Conservation (phyloP, 1,139 yeast genomes). For the Yamadazyma kanchanaburiensis region DNA sequence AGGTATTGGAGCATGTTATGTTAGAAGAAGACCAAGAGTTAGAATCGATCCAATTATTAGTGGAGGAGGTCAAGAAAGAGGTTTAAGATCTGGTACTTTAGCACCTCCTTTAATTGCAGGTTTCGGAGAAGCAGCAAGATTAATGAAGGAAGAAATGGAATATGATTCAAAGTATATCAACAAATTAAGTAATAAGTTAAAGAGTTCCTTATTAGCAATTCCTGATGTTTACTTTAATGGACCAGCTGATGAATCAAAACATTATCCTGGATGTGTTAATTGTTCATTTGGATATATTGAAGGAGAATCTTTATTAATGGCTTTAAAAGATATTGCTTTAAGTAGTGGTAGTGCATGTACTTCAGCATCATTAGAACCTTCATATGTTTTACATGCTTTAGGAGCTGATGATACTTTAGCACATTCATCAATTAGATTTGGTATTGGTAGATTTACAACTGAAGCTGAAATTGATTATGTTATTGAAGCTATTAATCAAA, state of each 20-base stretch:
- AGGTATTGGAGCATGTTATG: constrained; percentile 95
- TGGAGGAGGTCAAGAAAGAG: constrained; percentile 99
- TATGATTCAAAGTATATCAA: constrained; percentile 72
- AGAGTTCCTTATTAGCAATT: constrained; percentile 67
- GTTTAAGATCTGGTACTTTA: constrained; percentile 92
- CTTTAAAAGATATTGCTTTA: constrained; percentile 92
- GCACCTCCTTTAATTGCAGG: constrained; percentile 96
- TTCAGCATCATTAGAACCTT: constrained; percentile 96
- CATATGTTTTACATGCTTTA: constrained; percentile 91
- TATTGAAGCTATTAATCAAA: constrained; percentile 76
- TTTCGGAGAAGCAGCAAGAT: constrained; percentile 94
- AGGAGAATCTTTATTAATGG: constrained; percentile 97
- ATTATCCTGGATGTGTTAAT: constrained; percentile 92
- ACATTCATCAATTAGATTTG: constrained; percentile 94
- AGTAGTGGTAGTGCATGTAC: constrained; percentile 99
- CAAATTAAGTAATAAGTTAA: constrained; percentile 68
- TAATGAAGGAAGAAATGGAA: constrained; percentile 69
- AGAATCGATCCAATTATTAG: constrained; percentile 91
- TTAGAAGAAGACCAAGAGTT: constrained; percentile 97
- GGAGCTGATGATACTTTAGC: constrained; percentile 99
- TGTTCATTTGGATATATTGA: constrained; percentile 96
- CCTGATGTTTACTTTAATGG: constrained; percentile 93
- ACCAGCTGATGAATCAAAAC: constrained; percentile 52
- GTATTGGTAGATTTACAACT: constrained; percentile 96
- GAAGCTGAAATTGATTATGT: constrained; percentile 95